Percentiles rank a stretch among this genome's conserved stretches.
Evolutionary conservation across 345 rosid species (phyloP).

Genomic region (Odontarrhena argentea): DNA sequence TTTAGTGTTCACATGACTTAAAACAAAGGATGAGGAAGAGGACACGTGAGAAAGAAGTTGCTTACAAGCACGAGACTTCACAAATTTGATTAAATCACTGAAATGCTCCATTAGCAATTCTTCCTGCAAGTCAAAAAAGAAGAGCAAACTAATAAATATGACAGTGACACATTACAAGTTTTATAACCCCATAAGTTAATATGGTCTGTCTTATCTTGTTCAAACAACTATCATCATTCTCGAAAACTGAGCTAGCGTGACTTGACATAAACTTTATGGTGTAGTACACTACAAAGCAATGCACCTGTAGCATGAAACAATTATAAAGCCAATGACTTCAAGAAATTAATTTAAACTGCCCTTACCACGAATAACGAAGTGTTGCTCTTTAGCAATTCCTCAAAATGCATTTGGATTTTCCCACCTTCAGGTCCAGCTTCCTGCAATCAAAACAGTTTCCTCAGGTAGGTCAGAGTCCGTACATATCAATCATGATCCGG

Average conservation of each 20-base stretch:
- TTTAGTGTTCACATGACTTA: constrained; percentile 15
- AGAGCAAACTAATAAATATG: not conserved
- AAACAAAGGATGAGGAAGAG: not conserved
- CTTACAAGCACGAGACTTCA: constrained; percentile 90
- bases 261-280: not conserved
- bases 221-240: not conserved
- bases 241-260: not conserved
- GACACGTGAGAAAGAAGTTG: constrained; percentile 12
- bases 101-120: constrained; percentile 91
- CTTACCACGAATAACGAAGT: constrained; percentile 86
- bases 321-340: not conserved
- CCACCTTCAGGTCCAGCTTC: constrained; percentile 98
- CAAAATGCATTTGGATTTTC: constrained; percentile 86
- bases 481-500: constrained; percentile 12
- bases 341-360: constrained; percentile 16
- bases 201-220: not conserved
- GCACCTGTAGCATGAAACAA: not conserved
- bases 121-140: constrained; percentile 56
- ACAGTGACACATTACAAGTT: constrained; percentile 1
- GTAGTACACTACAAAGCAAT: constrained; percentile 10
- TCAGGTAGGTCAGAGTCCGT: not conserved
- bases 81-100: constrained; percentile 84
- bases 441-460: constrained; percentile 43
- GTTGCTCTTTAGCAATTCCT: constrained; percentile 88
- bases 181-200: not conserved